phyloP scores from a whole-genome alignment of 805 yeast species.

The Kodamaea restingae region DNA sequence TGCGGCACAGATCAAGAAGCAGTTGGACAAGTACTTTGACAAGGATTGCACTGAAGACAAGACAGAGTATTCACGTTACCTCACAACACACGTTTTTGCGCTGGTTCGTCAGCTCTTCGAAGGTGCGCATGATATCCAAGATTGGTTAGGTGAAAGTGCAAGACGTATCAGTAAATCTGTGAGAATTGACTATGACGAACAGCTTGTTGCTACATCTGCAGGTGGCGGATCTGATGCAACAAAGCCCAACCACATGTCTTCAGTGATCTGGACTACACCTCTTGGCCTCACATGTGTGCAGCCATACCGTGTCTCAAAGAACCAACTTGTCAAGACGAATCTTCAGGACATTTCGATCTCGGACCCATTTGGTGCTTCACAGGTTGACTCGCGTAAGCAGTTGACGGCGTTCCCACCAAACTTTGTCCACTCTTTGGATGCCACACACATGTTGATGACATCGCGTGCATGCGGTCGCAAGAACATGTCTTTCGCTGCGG shows the following conservation, averaged over 20 bases:
- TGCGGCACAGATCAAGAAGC: conserved; percentile 77
- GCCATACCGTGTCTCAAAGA: conserved; percentile 75
- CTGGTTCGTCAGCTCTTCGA: conserved; percentile 81
- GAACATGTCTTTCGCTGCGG: conserved; percentile 81
- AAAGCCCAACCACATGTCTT: conserved; percentile 65
- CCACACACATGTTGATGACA: conserved; percentile 92
- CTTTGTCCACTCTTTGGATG: conserved; percentile 91
- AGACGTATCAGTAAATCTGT: conserved; percentile 73
- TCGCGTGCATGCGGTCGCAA: conserved; percentile 69
- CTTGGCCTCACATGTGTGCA: conserved; percentile 94
- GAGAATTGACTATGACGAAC: conserved; percentile 51
- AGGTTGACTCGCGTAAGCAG: conserved; percentile 86
- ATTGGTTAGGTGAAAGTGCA: conserved; percentile 91
- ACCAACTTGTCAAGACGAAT: conserved; percentile 69
- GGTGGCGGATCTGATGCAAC: conserved; percentile 20
- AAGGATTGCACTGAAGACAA: conserved; percentile 42
- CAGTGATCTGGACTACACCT: conserved; percentile 98
- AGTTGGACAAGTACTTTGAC: conserved; percentile 57
- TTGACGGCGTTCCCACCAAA: conserved; percentile 94
- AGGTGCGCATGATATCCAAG: conserved; percentile 94
- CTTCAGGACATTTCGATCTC: conserved; percentile 81
- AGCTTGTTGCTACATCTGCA: neutral
- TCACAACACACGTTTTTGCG: conserved; percentile 73
- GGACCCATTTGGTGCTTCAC: conserved; percentile 82
- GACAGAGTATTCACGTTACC: conserved; percentile 47